A percentile compares a stretch with the other conserved stretches of the same genome.
Conservation (phyloP, 1,139 yeast species). For the Yamadazyma siamensis region DNA sequence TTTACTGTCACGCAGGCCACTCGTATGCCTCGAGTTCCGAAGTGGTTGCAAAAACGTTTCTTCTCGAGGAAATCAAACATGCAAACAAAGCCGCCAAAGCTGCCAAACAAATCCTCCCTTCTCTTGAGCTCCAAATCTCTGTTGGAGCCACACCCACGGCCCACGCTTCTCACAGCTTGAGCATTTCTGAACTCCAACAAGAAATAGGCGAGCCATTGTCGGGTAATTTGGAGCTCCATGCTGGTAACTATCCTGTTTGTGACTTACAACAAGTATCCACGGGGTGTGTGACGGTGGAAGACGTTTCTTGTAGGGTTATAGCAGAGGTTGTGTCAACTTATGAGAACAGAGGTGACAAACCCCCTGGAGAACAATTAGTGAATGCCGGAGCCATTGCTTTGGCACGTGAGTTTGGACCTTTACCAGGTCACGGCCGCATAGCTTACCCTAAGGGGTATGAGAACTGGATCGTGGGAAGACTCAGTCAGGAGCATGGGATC, state of each 20-base stretch:
- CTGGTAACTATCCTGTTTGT: conserved; percentile 73
- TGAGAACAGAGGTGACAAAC: conserved; percentile 42
- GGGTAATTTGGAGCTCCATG: conserved; percentile 66
- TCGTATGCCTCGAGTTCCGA: conserved; percentile 54
- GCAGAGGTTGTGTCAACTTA: conserved; percentile 67
- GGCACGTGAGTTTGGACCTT: conserved; percentile 58
- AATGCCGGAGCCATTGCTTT: conserved; percentile 74
- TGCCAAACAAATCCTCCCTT: conserved; percentile 20
- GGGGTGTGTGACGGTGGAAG: conserved; percentile 44
- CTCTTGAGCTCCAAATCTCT: conserved; percentile 38
- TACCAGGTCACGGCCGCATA: conserved; percentile 49
- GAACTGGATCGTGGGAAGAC: conserved; percentile 53
- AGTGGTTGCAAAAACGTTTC: conserved; percentile 44
- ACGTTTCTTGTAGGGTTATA: conserved; percentile 55
- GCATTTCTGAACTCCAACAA: conserved; percentile 17
- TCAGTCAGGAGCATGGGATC: conserved; percentile 67
- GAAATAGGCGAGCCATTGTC: conserved; percentile 27
- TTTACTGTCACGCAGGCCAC: conserved; percentile 80
- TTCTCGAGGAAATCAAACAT: conserved; percentile 53
- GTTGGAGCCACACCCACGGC: conserved; percentile 87
- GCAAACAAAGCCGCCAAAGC: conserved; percentile 53
- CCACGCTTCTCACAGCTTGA: conserved; percentile 48
- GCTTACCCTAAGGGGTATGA: conserved; percentile 34
- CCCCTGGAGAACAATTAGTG: conserved; percentile 59
- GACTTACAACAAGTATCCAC: conserved; percentile 77